A percentile compares a stretch with the other conserved stretches of the same genome.
Conservation (phyloP, 768 basidiomycete species). For the Lactarius sp. region DNA sequence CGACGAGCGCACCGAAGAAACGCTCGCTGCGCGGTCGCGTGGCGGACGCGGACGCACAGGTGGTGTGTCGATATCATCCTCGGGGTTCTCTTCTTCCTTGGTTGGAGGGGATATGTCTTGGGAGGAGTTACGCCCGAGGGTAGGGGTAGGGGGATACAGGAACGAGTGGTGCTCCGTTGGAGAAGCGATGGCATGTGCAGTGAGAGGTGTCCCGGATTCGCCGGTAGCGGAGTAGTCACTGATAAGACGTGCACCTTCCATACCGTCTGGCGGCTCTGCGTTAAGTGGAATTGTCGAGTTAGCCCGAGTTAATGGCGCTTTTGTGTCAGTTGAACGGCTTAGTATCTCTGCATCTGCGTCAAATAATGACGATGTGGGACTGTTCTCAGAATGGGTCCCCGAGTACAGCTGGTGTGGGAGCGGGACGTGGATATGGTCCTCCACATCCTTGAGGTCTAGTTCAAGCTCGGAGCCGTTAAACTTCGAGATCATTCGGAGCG, state of each 20-base stretch:
- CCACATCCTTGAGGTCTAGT: conserved; percentile 68
- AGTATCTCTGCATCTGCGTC: conserved; percentile 4
- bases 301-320: background rate
- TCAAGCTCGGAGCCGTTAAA: conserved; percentile 76
- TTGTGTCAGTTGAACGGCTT: background rate
- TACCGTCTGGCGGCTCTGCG: background rate
- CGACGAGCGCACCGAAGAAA: conserved; percentile 37
- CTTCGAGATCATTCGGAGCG: conserved; percentile 75
- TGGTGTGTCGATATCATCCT: background rate
- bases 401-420: background rate
- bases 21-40: background rate
- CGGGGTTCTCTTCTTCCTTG: conserved; percentile 1
- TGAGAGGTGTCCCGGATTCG: conserved; percentile 29
- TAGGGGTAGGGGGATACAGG: background rate
- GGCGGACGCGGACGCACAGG: conserved; percentile 18
- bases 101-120: background rate
- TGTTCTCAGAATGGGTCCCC: background rate
- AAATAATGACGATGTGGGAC: background rate
- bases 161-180: conserved; percentile 6
- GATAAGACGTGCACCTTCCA: conserved; percentile 11
- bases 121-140: background rate
- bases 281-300: conserved; percentile 7
- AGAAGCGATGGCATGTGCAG: background rate
- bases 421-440: conserved; percentile 35
- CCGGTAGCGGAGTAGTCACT: conserved; percentile 23